Conservation (phyloP, 2,329 filamentous ascomycete genomes). For the Calycina marina region DNA sequence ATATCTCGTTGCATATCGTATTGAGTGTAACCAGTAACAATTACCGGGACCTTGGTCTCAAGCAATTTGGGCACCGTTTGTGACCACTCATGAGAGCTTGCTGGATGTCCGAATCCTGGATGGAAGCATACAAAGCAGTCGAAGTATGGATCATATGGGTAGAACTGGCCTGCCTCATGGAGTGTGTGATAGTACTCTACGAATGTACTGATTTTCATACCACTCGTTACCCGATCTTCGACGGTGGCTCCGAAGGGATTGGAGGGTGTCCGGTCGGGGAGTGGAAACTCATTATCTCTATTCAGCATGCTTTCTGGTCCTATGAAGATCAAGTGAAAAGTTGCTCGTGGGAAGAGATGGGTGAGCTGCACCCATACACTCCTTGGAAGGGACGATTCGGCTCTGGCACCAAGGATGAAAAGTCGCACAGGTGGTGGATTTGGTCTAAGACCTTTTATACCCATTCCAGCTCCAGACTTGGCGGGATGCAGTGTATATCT, state of each 20-base stretch:
- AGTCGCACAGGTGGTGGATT: conserved; percentile 80
- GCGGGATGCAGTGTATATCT: conserved; percentile 90
- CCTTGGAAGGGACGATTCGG: conserved; percentile 91
- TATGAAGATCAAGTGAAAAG: conserved; percentile 85
- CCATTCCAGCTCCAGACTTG: conserved; percentile 55
- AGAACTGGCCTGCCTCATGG: conserved; percentile 79
- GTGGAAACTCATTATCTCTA: conserved; percentile 80
- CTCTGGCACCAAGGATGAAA: conserved; percentile 86
- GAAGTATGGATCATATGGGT: conserved; percentile 94
- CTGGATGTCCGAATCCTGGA: conserved; percentile 86
- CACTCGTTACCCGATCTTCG: conserved; percentile 75
- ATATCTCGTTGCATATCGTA: conserved; percentile 90
- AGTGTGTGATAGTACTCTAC: conserved; percentile 98
- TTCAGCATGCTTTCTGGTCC: conserved; percentile 94
- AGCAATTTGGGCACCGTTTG: conserved; percentile 79
- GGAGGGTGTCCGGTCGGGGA: conserved; percentile 66
- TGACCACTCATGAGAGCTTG: conserved; percentile 85
- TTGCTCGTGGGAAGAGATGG: conserved; percentile 87
- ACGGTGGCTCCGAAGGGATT: conserved; percentile 93
- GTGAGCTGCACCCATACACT: conserved; percentile 88
- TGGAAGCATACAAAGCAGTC: conserved; percentile 97
- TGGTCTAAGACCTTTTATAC: conserved; percentile 66
- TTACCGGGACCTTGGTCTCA: conserved; percentile 88
- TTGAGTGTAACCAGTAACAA: conserved; percentile 92
- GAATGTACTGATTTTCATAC: conserved; percentile 93